phyloP scores from a whole-genome alignment of 139 green algal genomes.

The Chlamydomonas applanata region DNA sequence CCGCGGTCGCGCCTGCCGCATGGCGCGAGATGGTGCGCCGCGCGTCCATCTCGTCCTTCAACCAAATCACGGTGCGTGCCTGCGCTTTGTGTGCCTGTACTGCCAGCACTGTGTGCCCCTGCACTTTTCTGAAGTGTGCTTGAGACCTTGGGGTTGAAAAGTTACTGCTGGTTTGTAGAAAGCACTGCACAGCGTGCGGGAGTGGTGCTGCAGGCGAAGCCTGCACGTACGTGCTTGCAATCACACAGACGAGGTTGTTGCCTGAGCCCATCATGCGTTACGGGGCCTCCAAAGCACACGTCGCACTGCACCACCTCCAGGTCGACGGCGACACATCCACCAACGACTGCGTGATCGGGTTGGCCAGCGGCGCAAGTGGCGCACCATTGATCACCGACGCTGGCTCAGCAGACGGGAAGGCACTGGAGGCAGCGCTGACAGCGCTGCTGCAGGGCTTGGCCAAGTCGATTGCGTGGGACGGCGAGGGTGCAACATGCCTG shows the following conservation, averaged over 20 bases:
- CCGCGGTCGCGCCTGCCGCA: constrained; percentile 63
- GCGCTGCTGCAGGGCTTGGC: constrained; percentile 86
- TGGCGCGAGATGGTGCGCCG: constrained; percentile 81
- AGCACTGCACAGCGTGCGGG: too few species aligned
- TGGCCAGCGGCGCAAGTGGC: constrained; percentile 72
- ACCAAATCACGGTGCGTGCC: constrained; percentile 55
- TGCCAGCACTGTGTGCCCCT: too few species aligned
- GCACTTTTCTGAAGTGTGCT: too few species aligned
- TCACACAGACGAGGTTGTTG: too few species aligned
- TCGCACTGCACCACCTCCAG: not conserved
- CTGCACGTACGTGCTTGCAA: too few species aligned
- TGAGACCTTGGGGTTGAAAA: too few species aligned
- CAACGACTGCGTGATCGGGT: constrained; percentile 85
- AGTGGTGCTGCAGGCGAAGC: too few species aligned
- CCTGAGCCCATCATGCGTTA: too few species aligned
- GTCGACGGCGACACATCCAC: constrained; percentile 90
- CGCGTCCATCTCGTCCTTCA: constrained; percentile 74
- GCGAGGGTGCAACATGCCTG: constrained; percentile 95
- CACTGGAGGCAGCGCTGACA: constrained; percentile 85
- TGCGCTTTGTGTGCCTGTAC: too few species aligned
- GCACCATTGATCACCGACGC: constrained; percentile 64
- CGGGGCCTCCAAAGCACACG: too few species aligned
- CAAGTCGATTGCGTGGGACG: constrained; percentile 98
- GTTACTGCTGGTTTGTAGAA: too few species aligned
- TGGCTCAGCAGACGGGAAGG: constrained; percentile 47